Evolutionary conservation across 169 alveolate species (phyloP).

Genomic region (Ophryocystis elektroscirrha): DNA sequence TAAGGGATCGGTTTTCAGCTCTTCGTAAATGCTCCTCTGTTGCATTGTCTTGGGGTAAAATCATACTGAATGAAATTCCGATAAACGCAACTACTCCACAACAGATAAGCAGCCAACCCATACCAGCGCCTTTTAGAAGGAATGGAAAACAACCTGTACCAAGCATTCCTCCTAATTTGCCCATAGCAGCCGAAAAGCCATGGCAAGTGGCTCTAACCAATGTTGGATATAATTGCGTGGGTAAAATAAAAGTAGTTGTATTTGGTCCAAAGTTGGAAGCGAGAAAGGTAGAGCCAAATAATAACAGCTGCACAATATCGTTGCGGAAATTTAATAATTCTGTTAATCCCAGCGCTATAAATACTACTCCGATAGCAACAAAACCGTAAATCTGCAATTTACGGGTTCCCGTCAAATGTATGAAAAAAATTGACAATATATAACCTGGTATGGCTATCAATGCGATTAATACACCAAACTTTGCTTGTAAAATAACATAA

Average conservation of each 20-base stretch:
- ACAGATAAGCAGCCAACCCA: not conserved
- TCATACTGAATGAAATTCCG: not conserved
- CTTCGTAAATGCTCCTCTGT: too few relatives aligned
- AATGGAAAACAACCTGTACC: conserved; percentile 12
- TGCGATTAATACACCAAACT: conserved; percentile 3
- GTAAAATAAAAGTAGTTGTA: conserved; percentile 20
- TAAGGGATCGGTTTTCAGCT: too few relatives aligned
- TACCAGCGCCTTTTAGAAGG: conserved; percentile 1
- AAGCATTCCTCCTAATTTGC: conserved; percentile 23
- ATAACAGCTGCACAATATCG: not conserved
- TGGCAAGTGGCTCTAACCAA: conserved; percentile 21
- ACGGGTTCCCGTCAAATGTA: conserved; percentile 10
- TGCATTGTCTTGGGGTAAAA: not conserved
- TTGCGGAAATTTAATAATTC: not conserved
- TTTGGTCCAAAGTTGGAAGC: conserved; percentile 23
- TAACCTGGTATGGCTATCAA: conserved; percentile 27
- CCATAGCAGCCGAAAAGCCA: conserved; percentile 30
- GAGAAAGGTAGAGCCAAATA: conserved; percentile 11
- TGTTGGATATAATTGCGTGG: conserved; percentile 15
- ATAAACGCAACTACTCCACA: conserved; percentile 2
- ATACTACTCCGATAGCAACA: conserved; percentile 7
- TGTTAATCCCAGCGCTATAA: conserved; percentile 2
- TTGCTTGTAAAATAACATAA: not conserved
- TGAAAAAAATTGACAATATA: conserved; percentile 4
- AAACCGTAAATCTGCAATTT: conserved; percentile 13